Evolutionary conservation across 2,329 filamentous ascomycete species (phyloP).

Genomic region (Macrophomina phaseolina): DNA sequence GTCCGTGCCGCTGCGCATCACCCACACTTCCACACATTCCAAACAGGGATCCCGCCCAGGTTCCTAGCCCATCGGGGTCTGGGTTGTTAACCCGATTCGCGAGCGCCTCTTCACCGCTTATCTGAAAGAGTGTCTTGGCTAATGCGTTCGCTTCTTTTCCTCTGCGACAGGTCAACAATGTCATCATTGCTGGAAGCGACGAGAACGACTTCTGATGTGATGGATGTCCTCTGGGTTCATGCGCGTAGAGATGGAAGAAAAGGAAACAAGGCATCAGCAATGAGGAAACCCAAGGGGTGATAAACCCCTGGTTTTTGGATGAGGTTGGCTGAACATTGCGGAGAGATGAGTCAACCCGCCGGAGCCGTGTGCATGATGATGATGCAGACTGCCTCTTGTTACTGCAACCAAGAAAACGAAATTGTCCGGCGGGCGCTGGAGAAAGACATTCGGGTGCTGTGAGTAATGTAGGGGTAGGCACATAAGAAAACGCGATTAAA

Average conservation of each 20-base stretch:
- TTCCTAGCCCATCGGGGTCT: slow-evolving; percentile 1
- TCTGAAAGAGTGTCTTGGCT: slow-evolving; percentile 21
- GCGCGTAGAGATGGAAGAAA: neutral
- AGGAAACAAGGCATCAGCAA: neutral
- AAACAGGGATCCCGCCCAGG: slow-evolving; percentile 10
- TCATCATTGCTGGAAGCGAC: slow-evolving; percentile 86
- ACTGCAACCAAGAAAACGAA: neutral
- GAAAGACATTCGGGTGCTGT: neutral
- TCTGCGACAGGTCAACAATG: slow-evolving; percentile 73
- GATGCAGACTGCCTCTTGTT: neutral
- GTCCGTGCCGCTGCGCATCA: slow-evolving; percentile 15
- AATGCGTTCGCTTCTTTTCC: slow-evolving; percentile 13
- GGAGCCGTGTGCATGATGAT: slow-evolving; percentile 10
- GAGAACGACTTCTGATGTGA: slow-evolving; percentile 78
- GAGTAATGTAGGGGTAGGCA: slow-evolving; percentile 8
- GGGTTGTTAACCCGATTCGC: slow-evolving; percentile 21
- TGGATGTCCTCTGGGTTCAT: neutral
- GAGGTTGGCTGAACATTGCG: neutral
- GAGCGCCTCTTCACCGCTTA: slow-evolving; percentile 25
- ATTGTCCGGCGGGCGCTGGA: slow-evolving; percentile 2
- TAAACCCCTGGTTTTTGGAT: neutral
- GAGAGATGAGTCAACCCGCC: neutral
- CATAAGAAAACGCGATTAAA: neutral
- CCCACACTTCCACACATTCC: neutral
- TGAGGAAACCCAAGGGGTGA: neutral